A percentile compares a stretch with the other conserved stretches of the same genome.
Evolutionary conservation across 169 alveolate species (phyloP).

Genomic region (Sarcocystis neurona): DNA sequence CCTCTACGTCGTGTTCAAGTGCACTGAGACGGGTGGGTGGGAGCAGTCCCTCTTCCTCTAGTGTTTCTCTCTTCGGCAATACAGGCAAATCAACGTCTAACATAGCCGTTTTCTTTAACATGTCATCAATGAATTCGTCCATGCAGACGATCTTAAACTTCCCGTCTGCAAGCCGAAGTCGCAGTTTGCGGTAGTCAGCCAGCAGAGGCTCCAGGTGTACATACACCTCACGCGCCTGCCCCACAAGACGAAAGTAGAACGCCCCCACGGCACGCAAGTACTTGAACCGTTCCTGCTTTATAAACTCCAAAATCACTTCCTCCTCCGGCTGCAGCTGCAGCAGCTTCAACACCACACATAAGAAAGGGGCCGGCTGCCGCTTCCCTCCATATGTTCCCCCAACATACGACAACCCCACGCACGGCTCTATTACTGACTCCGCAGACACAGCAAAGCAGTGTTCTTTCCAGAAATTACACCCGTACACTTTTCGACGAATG

Average conservation of each 20-base stretch:
- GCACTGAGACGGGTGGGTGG: slow-evolving; percentile 53
- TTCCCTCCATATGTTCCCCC: slow-evolving; percentile 98
- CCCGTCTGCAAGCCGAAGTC: slow-evolving; percentile 89
- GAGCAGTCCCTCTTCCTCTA: slow-evolving; percentile 84
- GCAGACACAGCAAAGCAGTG: slow-evolving; percentile 88
- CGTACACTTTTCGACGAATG: slow-evolving; percentile 85
- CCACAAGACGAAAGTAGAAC: slow-evolving; percentile 86
- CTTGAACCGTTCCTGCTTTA: slow-evolving; percentile 92
- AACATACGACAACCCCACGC: slow-evolving; percentile 91
- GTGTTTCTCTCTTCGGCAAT: slow-evolving; percentile 87
- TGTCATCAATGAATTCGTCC: slow-evolving; percentile 97
- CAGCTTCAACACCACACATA: slow-evolving; percentile 94
- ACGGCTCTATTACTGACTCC: slow-evolving; percentile 94
- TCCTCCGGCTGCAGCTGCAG: slow-evolving; percentile 95
- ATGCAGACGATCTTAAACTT: slow-evolving; percentile 82
- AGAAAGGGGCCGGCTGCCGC: slow-evolving; percentile 93
- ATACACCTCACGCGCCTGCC: slow-evolving; percentile 79
- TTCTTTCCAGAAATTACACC: slow-evolving; percentile 85
- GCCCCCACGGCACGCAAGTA: slow-evolving; percentile 96
- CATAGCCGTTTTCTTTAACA: slow-evolving; percentile 84
- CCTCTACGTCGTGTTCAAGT: slow-evolving; percentile 21
- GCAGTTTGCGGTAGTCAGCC: slow-evolving; percentile 94
- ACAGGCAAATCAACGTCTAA: slow-evolving; percentile 94
- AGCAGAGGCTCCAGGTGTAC: slow-evolving; percentile 91
- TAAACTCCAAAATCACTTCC: slow-evolving; percentile 93